Base-by-base conservation (phyloP, 1,139 yeast species). In the Dujonia santamariae region DNA sequence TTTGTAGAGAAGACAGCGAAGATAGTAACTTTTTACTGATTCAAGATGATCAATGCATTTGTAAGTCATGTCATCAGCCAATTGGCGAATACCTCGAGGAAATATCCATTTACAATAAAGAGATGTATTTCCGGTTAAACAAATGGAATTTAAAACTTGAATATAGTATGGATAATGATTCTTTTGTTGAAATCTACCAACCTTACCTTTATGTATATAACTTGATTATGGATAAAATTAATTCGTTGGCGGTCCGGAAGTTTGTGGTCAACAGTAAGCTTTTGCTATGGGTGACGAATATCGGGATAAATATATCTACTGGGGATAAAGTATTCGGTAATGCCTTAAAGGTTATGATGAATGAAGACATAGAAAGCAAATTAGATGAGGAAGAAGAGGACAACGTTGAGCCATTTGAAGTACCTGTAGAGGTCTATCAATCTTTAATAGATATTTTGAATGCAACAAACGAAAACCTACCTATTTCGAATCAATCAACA, bases 241-340 rank as follows among this genome's bases (percentile, higher is more conserved):
- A 72, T 46, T 63, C 73, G 1, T 53, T 63, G 35, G 80, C 78
- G 0, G 50, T 59, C 1, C 52, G 80, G 27, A 64, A 67, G 38
- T 60, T 73, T 31, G 85, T 82, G 51, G 77, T 88, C 79, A 87
- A 80, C 54, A 75, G 74, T 46, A 77, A 88, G 55, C 69, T 88
- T 31, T 61, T 46, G 20, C 32, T 79, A 1, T 83, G 88, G 87
- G 68, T 80, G 1, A 69, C 80, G 49, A 78, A 72, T 44, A 59
- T 72, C 3, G 82, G 80, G 1, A 60, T 42, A 26, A 49, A 55
- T 53, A 30, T 62, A 42, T 24, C 59, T 26, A 30, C 51, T 5
- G 51, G 50, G 6, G 51, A 34, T 2, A 43, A 30, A 3, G 28
- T 33, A 13, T 40, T 51, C 12, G 35, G 38, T 15, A 54, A 57